Evolutionary conservation across 2,329 filamentous ascomycete species (phyloP).

Genomic region (Mycosphaerella sp.): DNA sequence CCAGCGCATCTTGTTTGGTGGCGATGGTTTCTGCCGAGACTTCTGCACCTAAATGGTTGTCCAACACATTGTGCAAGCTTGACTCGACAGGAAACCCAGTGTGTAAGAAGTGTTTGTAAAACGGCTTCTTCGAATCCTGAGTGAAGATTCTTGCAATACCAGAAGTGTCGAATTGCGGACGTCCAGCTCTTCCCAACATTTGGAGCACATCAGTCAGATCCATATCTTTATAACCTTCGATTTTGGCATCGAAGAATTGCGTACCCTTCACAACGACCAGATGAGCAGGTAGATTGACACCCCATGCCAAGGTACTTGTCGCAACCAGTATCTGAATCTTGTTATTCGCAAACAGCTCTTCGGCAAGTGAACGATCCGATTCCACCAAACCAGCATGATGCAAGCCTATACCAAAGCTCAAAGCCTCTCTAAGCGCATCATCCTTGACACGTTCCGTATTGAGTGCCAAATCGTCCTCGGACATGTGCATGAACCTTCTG

Average conservation of each 20-base stretch:
- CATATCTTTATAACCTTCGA: conserved; percentile 97
- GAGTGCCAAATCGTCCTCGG: conserved; percentile 83
- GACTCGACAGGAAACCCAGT: conserved; percentile 98
- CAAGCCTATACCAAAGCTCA: conserved; percentile 93
- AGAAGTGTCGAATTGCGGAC: conserved; percentile 92
- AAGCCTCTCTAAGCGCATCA: conserved; percentile 82
- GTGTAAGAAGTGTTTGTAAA: conserved; percentile 98
- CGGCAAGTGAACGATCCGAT: conserved; percentile 81
- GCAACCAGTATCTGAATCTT: conserved; percentile 97
- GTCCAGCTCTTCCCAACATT: conserved; percentile 92
- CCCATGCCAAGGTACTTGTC: conserved; percentile 95
- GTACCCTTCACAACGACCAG: conserved; percentile 97
- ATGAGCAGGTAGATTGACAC: conserved; percentile 92
- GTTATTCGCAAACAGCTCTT: conserved; percentile 94
- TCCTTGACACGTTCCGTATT: conserved; percentile 91
- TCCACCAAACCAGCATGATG: conserved; percentile 97
- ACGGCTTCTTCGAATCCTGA: conserved; percentile 94
- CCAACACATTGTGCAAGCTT: conserved; percentile 88
- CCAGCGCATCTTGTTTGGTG: conserved; percentile 93
- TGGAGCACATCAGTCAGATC: conserved; percentile 95
- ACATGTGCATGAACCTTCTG: conserved; percentile 85
- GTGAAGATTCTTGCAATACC: conserved; percentile 97
- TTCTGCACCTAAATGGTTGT: conserved; percentile 94
- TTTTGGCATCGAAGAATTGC: conserved; percentile 97
- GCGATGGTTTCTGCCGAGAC: conserved; percentile 87